A percentile compares a stretch with the other conserved stretches of the same genome.
phyloP scores from a whole-genome alignment of 805 yeast genomes.

The Candida alai region DNA sequence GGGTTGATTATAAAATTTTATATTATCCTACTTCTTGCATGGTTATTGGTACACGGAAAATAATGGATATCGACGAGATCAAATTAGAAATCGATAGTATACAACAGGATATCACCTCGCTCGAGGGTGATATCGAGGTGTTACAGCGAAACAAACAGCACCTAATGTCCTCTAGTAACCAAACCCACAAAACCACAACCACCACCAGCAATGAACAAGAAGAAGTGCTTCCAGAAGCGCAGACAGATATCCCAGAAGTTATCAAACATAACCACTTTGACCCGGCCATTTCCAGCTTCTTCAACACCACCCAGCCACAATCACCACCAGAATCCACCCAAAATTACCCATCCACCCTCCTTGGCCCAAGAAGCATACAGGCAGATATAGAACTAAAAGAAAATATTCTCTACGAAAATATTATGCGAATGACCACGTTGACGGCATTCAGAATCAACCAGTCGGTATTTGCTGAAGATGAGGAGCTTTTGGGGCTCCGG shows the following conservation, averaged over 20 bases:
- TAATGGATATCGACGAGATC: constrained; percentile 3
- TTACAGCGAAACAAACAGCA: constrained; percentile 4
- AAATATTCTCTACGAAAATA: constrained; percentile 42
- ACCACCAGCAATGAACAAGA: neutral
- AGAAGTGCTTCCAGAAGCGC: neutral
- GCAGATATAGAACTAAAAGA: constrained; percentile 17
- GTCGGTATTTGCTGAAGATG: constrained; percentile 22
- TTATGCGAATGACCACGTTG: constrained; percentile 45
- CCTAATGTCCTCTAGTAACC: no score
- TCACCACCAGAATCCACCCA: neutral
- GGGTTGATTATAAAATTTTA: constrained; percentile 3
- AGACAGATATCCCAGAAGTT: constrained; percentile 14
- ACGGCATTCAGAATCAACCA: constrained; percentile 50
- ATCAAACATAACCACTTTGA: constrained; percentile 29
- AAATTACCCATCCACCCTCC: no score
- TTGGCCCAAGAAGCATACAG: neutral
- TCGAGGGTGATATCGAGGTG: constrained; percentile 19
- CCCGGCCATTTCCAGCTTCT: constrained; percentile 22
- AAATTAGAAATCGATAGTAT: constrained; percentile 15
- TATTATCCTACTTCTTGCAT: no score
- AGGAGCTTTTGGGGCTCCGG: constrained; percentile 44
- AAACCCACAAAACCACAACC: neutral
- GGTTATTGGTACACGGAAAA: no score
- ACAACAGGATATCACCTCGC: constrained; percentile 17
- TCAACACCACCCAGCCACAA: constrained; percentile 6